Conservation (phyloP, 129 eudicot genomes). For the Pittosporum tobira region DNA sequence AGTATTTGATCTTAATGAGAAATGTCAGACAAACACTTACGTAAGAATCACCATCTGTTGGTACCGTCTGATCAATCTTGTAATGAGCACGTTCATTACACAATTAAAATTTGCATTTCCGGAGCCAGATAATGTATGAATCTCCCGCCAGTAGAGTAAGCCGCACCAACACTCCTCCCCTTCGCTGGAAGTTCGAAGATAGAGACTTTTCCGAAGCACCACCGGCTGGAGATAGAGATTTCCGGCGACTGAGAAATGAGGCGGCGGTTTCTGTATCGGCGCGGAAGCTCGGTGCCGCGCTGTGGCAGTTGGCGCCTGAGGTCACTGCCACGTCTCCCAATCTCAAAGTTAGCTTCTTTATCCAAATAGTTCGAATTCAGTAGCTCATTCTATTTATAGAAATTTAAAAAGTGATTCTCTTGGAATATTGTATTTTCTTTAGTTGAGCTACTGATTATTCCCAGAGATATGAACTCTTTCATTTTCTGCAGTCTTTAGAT, state of each 20-base stretch:
- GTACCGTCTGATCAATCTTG: no score
- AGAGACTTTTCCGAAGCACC: background rate
- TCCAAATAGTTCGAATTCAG: no score
- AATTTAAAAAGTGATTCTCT: no score
- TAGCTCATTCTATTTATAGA: background rate
- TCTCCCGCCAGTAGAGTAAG: background rate
- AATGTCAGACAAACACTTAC: no score
- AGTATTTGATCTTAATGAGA: no score
- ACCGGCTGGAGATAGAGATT: background rate
- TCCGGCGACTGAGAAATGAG: background rate
- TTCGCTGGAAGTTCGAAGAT: background rate
- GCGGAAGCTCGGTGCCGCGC: conserved; percentile 1
- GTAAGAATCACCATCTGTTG: no score
- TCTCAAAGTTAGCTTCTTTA: background rate
- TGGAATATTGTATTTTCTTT: background rate
- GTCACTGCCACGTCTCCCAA: background rate
- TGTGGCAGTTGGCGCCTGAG: background rate
- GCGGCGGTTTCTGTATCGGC: background rate
- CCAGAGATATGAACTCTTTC: background rate
- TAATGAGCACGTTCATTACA: no score
- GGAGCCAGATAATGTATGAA: background rate
- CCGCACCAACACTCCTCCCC: background rate
- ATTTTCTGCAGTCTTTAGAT: background rate
- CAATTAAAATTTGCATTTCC: no score
- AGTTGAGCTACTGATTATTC: background rate